A percentile compares a stretch with the other conserved stretches of the same genome.
These are phyloP conservation scores for Coelastrella sp. DNA, from an alignment of 139 green algal species.

Conservation along the genomic window DNA sequence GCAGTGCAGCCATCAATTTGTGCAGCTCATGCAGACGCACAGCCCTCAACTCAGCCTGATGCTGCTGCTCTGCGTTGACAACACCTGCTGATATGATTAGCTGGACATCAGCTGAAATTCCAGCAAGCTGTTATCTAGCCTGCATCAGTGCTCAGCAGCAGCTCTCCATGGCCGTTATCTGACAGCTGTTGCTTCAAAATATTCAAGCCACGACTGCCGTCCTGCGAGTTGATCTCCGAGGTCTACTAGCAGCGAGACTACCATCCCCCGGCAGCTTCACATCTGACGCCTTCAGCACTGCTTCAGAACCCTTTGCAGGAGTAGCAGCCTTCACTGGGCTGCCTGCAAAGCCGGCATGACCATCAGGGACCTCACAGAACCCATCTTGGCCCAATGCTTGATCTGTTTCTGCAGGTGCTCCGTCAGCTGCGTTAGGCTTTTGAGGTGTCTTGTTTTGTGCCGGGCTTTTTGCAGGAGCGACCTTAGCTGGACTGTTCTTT, in stretches of 20 bases:
- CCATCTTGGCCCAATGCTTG: not conserved
- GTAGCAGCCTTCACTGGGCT: not conserved
- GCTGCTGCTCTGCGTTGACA: too few relatives aligned
- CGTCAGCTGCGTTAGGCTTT: not conserved
- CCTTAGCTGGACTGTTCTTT: too few relatives aligned
- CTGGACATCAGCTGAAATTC: too few relatives aligned
- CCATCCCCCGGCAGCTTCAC: not conserved
- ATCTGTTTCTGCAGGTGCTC: not conserved
- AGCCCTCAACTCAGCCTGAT: too few relatives aligned
- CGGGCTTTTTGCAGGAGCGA: not conserved
- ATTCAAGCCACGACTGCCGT: not conserved
- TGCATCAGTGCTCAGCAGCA: too few relatives aligned
- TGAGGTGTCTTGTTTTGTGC: not conserved
- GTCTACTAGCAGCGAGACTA: not conserved
- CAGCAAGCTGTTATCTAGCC: too few relatives aligned
- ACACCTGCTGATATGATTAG: too few relatives aligned
- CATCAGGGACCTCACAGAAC: not conserved
- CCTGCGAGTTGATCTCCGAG: not conserved
- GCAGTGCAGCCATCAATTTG: too few relatives aligned
- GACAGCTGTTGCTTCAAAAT: too few relatives aligned
- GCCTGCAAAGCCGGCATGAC: not conserved
- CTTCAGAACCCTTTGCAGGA: slow-evolving; percentile 4
- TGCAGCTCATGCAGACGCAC: too few relatives aligned
- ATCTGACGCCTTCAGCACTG: not conserved
- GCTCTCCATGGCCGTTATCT: too few relatives aligned